Conservation (phyloP, 805 yeast genomes). For the Monosporozyma servazzii region DNA sequence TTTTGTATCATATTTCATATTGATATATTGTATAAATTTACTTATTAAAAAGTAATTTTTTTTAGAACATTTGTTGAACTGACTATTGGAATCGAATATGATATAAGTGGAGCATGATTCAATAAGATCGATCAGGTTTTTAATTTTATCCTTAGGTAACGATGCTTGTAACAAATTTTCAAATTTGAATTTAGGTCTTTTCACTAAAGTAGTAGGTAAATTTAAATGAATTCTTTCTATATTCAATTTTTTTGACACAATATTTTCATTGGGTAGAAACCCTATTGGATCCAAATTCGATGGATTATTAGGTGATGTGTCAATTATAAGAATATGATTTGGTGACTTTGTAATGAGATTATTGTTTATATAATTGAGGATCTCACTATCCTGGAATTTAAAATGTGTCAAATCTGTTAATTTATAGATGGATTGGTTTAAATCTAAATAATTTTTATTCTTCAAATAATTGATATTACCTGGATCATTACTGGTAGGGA, state of each 20-base stretch:
- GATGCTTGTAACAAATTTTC: constrained; percentile 20
- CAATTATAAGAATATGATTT: constrained; percentile 12
- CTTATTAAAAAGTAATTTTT: constrained; percentile 19
- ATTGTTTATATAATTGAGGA: neutral
- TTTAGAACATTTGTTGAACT: constrained; percentile 13
- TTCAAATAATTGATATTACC: neutral
- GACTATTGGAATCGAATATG: constrained; percentile 23
- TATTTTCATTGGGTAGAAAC: neutral
- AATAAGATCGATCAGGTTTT: constrained; percentile 14
- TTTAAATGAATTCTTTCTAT: constrained; percentile 21
- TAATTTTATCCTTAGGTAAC: constrained; percentile 14
- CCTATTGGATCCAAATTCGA: neutral
- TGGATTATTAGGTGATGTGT: constrained; percentile 17
- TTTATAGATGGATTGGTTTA: neutral
- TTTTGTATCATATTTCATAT: neutral
- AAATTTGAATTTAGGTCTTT: constrained; percentile 25
- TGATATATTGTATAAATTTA: constrained; percentile 13
- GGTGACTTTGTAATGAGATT: neutral
- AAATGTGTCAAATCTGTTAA: neutral
- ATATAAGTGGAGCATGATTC: constrained; percentile 13
- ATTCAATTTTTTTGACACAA: neutral
- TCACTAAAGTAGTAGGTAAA: constrained; percentile 27
- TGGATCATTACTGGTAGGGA: neutral
- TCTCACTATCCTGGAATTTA: neutral
- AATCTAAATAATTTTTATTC: neutral